Base-by-base conservation (phyloP, 192 early-diverging fungal species). In the Backusella morwellensis region DNA sequence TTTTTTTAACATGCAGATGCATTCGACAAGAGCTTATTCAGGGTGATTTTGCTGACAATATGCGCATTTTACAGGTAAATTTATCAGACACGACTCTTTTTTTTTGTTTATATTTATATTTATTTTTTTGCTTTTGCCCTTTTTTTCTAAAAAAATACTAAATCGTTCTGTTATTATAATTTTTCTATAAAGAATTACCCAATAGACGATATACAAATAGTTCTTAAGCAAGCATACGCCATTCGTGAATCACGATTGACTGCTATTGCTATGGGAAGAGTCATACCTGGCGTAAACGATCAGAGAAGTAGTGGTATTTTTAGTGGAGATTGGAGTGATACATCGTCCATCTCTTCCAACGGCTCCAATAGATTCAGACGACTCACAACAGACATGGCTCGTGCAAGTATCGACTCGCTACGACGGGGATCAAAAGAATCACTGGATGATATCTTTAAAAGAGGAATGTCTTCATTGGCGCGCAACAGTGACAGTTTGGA, bases 31-130 rank as follows among this genome's bases (percentile, higher is more conserved):
- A 87, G 12, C 83, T 94, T 26, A 68, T 92, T 74, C 40, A 63
- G 15, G 87, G 87, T 3, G 80, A 85, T 41, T 92, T 94, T 81
- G 87, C 87, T 9, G 89, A 89, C 67, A 91, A 88, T 75, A 72
- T 92, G 42, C 81, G 84, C 66, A 32, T 92, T 15, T 75, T 92
- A 38, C 91, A 91, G 85, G 90, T 90, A 82, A 52, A 34, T 44
- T 26, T 34, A 23, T n/a, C 68, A 23, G 26, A 17, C 40, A 35
- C 42, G 70, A 19, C 19, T 17, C 4, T 50, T 50, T 47, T 19
- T 19, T 17, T 52, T 52, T 52, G 17, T 54, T 23, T 3, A 23
- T 41, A 12, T 54, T 6, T 70, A 23, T 11, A 75, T 35, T 26
- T 12, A 26, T 54, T 21, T 17, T 35, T 14, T 34, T 56, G 12